Evolutionary conservation across 176 grass and related monocot genomes (phyloP).

Genomic region (Zoysia pacifica): DNA sequence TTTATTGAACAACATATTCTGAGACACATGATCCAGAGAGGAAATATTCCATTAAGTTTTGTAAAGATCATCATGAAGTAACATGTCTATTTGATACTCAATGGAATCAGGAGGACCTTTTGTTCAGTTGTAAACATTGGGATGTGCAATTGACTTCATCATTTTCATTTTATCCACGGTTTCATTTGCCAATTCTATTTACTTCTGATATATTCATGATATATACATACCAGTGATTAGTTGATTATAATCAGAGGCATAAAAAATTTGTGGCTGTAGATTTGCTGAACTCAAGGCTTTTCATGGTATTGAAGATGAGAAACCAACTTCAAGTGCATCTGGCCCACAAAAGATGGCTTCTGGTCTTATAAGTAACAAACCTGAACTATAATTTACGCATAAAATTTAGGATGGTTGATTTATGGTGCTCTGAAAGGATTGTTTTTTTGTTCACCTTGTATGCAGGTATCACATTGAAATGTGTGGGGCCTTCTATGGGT

Average conservation of each 20-base stretch:
- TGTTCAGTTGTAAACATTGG: slow-evolving; percentile 3
- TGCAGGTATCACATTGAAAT: slow-evolving; percentile 86
- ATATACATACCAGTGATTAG: slow-evolving; percentile 4
- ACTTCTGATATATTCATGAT: background rate
- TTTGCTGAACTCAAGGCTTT: slow-evolving; percentile 74
- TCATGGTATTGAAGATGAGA: slow-evolving; percentile 92
- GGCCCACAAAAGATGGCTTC: slow-evolving; percentile 87
- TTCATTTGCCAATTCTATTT: background rate
- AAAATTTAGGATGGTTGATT: background rate
- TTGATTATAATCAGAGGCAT: slow-evolving; percentile 1
- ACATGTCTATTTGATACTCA: background rate
- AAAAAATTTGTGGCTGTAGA: slow-evolving; percentile 43
- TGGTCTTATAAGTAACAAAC: slow-evolving; percentile 69
- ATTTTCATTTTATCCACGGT: background rate
- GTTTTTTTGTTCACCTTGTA: background rate
- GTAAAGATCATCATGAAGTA: background rate
- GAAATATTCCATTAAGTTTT: background rate
- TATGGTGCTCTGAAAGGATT: background rate
- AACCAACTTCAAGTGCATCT: slow-evolving; percentile 50
- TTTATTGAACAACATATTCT: slow-evolving; percentile 4
- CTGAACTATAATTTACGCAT: slow-evolving; percentile 16
- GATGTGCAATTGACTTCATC: background rate
- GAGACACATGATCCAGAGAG: background rate
- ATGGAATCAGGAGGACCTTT: background rate
- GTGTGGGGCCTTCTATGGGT: slow-evolving; percentile 91